These are phyloP conservation scores for Kwoniella sp. DNA, from an alignment of 768 basidiomycete species.

Conservation along the genomic window DNA sequence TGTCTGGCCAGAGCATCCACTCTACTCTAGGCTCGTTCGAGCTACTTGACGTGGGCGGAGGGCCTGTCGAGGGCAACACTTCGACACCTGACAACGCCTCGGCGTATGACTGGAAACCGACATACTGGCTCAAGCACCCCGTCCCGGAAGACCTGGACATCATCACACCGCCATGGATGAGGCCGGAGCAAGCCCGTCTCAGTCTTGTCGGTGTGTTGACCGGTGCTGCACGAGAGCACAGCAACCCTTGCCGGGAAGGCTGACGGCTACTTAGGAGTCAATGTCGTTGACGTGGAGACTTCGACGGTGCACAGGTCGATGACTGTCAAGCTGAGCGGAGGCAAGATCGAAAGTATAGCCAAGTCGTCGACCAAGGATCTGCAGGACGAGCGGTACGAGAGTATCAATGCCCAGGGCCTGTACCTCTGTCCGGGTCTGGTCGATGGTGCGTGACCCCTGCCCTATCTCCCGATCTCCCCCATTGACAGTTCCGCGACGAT, in stretches of 20 bases:
- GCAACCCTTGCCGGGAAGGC: not conserved
- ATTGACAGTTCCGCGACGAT: not conserved
- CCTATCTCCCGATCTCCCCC: not conserved
- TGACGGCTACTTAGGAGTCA: slow-evolving; percentile 12
- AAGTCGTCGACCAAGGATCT: slow-evolving; percentile 9
- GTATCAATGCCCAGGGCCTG: slow-evolving; percentile 18
- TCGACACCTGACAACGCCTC: not conserved
- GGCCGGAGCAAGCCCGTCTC: slow-evolving; percentile 23
- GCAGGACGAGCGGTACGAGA: slow-evolving; percentile 21
- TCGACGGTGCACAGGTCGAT: slow-evolving; percentile 19
- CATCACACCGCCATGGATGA: slow-evolving; percentile 19
- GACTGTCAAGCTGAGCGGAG: slow-evolving; percentile 27
- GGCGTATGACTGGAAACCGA: slow-evolving; percentile 20
- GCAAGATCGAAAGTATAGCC: slow-evolving; percentile 22
- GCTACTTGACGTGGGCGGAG: slow-evolving; percentile 4
- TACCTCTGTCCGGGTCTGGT: slow-evolving; percentile 31
- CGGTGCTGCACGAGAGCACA: not conserved
- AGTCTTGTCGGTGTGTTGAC: slow-evolving; percentile 28
- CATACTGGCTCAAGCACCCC: slow-evolving; percentile 22
- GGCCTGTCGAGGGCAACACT: no score
- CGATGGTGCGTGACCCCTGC: slow-evolving; percentile 19
- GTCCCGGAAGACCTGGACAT: slow-evolving; percentile 17
- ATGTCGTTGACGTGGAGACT: slow-evolving; percentile 28
- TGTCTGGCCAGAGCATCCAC: no score
- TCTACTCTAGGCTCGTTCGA: slow-evolving; percentile 13